Conservation (phyloP, 2,329 filamentous ascomycete species). For the Claviceps quebecensis region DNA sequence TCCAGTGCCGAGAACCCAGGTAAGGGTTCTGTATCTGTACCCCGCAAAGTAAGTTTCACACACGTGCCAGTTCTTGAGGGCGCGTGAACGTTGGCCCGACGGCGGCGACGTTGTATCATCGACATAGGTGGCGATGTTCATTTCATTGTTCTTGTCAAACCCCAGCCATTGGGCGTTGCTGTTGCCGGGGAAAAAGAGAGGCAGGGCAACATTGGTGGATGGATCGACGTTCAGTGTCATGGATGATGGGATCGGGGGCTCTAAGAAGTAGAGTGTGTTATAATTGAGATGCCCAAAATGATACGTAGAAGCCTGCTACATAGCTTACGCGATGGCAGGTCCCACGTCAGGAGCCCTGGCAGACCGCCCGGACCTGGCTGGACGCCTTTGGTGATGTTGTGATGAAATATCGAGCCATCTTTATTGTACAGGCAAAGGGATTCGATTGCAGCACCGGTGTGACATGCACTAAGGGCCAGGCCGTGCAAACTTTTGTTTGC, state of each 20-base stretch:
- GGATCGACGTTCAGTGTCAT: slow-evolving; percentile 9
- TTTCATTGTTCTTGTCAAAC: slow-evolving; percentile 9
- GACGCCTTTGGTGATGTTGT: slow-evolving; percentile 9
- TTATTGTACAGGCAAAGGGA: slow-evolving; percentile 7
- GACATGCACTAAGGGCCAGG: slow-evolving; percentile 8
- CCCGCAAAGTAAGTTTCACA: slow-evolving; percentile 10
- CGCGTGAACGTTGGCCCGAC: background rate
- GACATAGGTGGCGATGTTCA: slow-evolving; percentile 10
- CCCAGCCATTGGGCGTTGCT: slow-evolving; percentile 12
- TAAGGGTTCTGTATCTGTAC: slow-evolving; percentile 10
- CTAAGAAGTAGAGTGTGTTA: background rate
- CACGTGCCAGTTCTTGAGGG: slow-evolving; percentile 10
- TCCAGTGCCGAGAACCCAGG: slow-evolving; percentile 8
- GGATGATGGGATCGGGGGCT: slow-evolving; percentile 4
- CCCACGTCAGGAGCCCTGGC: slow-evolving; percentile 6
- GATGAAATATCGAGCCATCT: slow-evolving; percentile 1
- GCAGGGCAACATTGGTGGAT: slow-evolving; percentile 12
- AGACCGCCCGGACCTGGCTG: slow-evolving; percentile 4
- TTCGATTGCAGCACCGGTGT: slow-evolving; percentile 11
- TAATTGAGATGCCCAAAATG: background rate
- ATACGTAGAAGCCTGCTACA: background rate
- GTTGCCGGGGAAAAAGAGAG: slow-evolving; percentile 9
- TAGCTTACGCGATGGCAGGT: slow-evolving; percentile 3
- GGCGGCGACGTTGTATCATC: slow-evolving; percentile 10
- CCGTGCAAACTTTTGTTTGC: slow-evolving; percentile 8